These are phyloP conservation scores for Dactylellina leptospora DNA, from an alignment of 2,329 filamentous ascomycete genomes.

Conservation along the genomic window DNA sequence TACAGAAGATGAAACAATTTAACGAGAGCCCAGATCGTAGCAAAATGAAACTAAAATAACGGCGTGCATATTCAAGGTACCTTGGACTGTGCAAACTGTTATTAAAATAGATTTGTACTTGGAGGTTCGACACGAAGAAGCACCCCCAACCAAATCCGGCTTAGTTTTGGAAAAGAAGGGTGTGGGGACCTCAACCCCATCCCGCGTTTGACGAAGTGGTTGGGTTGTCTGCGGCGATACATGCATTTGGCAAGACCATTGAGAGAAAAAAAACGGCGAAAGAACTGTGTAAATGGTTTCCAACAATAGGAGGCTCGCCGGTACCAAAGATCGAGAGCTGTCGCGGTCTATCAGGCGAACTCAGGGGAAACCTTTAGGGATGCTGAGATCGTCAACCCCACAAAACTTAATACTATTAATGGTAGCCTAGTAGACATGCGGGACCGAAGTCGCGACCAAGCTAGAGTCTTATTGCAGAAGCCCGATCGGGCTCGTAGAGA, in stretches of 20 bases:
- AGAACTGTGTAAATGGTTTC: too few relatives aligned
- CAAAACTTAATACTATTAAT: background rate
- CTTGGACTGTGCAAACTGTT: background rate
- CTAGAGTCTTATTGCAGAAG: too few relatives aligned
- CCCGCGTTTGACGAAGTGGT: constrained; percentile 1
- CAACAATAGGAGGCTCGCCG: too few relatives aligned
- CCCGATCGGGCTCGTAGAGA: background rate
- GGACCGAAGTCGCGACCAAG: too few relatives aligned
- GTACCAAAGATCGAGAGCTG: background rate
- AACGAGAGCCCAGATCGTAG: background rate
- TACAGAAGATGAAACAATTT: constrained; percentile 17
- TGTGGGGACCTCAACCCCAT: constrained; percentile 2
- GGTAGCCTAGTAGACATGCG: constrained; percentile 35
- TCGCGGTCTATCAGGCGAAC: background rate
- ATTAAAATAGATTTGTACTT: constrained; percentile 18
- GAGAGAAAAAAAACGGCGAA: too few relatives aligned
- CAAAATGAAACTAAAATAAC: background rate
- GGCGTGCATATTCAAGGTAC: background rate
- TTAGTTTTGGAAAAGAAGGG: constrained; percentile 1
- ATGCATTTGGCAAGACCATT: constrained; percentile 35
- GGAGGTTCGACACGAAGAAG: constrained; percentile 1
- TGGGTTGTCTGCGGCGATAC: constrained; percentile 43
- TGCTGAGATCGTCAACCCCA: too few relatives aligned
- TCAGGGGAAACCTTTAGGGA: too few relatives aligned
- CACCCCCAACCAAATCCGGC: constrained; percentile 18